Evolutionary conservation across 2,329 filamentous ascomycete species (phyloP), one percentile per base, ranked within the genome.

Genomic region (Harringtonia lauricola): DNA sequence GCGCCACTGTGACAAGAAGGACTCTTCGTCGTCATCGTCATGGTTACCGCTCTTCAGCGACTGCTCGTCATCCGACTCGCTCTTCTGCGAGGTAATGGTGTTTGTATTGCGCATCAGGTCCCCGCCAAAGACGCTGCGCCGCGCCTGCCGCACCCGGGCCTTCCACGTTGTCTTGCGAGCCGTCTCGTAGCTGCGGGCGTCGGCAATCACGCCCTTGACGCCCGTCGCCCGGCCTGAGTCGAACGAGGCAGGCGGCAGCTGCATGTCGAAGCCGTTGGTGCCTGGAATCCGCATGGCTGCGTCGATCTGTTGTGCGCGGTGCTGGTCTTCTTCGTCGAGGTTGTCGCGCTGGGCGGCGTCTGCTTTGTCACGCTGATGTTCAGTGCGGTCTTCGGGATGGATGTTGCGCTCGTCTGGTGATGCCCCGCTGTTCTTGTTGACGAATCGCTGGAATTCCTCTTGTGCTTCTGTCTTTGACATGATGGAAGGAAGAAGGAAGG

Each of bases 181-280:
- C 55, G 76, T 70, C 64, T 86, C 82, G 61, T 83, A 90, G 55
- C 80, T 79, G 55, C 84, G 74, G 31, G 86, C 86, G 58, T 92
- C 86, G 54, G 85, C 83, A 56, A 92, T 90, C 61, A 92, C 86
- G 49, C 86, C 86, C 67, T 90, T 90, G 52, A 88, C 85, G 38
- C 86, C 86, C 3, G 85, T 90, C 52, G 84, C 80, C 51, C 78
- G 74, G 46, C 82, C 80, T 42, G 68, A 76, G 59, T 85, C 76
- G 55, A 82, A 81, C 44, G 69, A 72, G 13, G 67, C 66, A 10
- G 76, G 77, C 14, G 78, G 78, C 48, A 84, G 74, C 56, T 71
- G 26, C 21, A 43, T 62, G 45, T 68, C 68, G 47, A 58, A 54
- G 62, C 59, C 71, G 48, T 50, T 57, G 49, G 55, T 65, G 53